Percentiles rank a stretch among this genome's conserved stretches.
These are phyloP conservation scores for Alternaria postmessia DNA, from an alignment of 2,329 filamentous ascomycete genomes.

Conservation along the genomic window DNA sequence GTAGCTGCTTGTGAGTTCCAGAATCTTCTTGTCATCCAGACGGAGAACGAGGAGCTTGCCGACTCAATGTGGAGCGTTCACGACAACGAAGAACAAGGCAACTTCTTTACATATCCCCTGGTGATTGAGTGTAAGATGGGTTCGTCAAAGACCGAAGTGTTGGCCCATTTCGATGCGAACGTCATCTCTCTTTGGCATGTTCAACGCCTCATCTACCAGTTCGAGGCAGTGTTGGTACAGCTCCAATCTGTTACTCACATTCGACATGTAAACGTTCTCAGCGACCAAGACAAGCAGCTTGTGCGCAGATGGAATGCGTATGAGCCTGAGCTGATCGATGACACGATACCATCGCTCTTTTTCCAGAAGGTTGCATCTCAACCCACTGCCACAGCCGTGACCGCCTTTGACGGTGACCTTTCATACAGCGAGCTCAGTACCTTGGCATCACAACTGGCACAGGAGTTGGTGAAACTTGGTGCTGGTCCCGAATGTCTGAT, in stretches of 20 bases:
- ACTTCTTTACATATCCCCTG: slow-evolving; percentile 47
- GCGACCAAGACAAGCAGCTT: slow-evolving; percentile 36
- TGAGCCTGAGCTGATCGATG: slow-evolving; percentile 31
- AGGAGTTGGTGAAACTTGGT: slow-evolving; percentile 40
- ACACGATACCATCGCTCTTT: slow-evolving; percentile 39
- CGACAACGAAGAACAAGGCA: slow-evolving; percentile 37
- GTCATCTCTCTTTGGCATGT: slow-evolving; percentile 39
- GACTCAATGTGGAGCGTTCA: slow-evolving; percentile 41
- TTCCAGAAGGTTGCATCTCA: slow-evolving; percentile 25
- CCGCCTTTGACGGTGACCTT: slow-evolving; percentile 42
- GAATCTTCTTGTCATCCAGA: slow-evolving; percentile 64
- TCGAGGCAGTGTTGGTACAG: slow-evolving; percentile 40
- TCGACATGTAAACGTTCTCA: slow-evolving; percentile 36
- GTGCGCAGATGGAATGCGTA: slow-evolving; percentile 35
- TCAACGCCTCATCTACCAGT: slow-evolving; percentile 40
- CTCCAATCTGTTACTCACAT: slow-evolving; percentile 33
- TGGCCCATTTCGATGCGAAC: slow-evolving; percentile 39
- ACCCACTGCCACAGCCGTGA: slow-evolving; percentile 35
- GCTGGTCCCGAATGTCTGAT: slow-evolving; percentile 46
- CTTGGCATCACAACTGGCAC: slow-evolving; percentile 36
- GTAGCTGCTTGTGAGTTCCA: slow-evolving; percentile 65
- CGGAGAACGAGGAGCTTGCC: slow-evolving; percentile 31
- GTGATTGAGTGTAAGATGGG: slow-evolving; percentile 43
- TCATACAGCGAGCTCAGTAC: slow-evolving; percentile 38
- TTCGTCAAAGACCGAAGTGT: slow-evolving; percentile 28